Percentiles rank a stretch among this genome's conserved stretches.
Conservation (phyloP, 2,329 filamentous ascomycete genomes). For the Diaporthe sp. region DNA sequence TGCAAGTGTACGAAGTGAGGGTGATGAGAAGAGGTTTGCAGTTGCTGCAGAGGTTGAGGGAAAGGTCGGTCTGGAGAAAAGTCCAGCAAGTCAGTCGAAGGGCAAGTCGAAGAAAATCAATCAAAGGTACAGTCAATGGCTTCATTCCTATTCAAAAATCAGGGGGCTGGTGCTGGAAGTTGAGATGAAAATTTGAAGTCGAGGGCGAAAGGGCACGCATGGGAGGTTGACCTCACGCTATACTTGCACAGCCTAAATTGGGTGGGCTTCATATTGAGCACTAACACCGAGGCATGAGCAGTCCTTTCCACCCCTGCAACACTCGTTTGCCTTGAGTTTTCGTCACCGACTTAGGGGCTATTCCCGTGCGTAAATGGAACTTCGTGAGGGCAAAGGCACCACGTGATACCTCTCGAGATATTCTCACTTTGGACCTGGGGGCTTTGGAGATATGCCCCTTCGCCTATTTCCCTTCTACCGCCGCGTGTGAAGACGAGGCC, state of each 20-base stretch:
- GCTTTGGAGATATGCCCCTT: neutral
- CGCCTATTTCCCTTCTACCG: neutral
- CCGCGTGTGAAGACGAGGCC: neutral
- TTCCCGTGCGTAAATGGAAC: neutral
- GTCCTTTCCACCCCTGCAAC: neutral
- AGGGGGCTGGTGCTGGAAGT: constrained; percentile 2
- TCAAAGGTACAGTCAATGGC: neutral
- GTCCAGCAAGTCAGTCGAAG: neutral
- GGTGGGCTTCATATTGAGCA: neutral
- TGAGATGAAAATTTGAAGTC: constrained; percentile 1
- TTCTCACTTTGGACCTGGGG: neutral
- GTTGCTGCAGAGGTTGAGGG: neutral
- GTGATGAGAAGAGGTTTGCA: constrained; percentile 21
- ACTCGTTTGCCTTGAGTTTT: neutral
- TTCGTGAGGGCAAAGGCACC: neutral
- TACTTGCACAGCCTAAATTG: neutral
- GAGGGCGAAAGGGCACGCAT: neutral
- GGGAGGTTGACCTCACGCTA: neutral
- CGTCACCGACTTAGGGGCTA: neutral
- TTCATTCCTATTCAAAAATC: constrained; percentile 10
- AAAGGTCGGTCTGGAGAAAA: constrained; percentile 4
- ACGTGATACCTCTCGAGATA: neutral
- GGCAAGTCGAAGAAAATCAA: neutral
- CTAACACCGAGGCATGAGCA: neutral
- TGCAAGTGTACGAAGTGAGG: constrained; percentile 2